A percentile compares a stretch with the other conserved stretches of the same genome.
Conservation (phyloP, 2,329 filamentous ascomycete species). For the Daldinia sp. region DNA sequence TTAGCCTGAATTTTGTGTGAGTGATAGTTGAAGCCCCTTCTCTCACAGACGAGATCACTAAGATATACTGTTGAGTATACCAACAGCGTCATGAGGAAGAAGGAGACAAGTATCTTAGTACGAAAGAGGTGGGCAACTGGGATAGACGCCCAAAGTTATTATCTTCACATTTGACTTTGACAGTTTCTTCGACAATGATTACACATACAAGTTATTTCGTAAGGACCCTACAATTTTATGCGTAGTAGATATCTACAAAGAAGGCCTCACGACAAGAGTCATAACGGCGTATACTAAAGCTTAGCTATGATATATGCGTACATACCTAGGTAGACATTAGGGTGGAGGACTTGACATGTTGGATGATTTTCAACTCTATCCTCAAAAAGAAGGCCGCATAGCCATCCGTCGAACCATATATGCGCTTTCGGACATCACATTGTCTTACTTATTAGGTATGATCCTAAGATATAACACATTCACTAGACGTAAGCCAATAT, state of each 20-base stretch:
- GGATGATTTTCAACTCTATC: too few species aligned
- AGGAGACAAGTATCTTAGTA: neutral
- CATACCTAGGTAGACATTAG: neutral
- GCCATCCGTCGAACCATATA: too few species aligned
- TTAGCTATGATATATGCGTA: neutral
- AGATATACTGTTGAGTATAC: neutral
- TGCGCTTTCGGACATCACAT: too few species aligned
- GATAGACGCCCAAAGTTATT: neutral
- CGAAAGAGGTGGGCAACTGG: neutral
- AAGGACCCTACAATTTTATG: neutral
- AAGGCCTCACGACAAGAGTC: neutral
- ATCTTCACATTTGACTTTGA: neutral
- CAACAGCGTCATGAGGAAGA: neutral
- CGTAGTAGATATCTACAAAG: neutral
- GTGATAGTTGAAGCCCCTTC: neutral
- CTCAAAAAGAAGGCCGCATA: too few species aligned
- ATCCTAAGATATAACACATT: too few species aligned
- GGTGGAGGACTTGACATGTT: too few species aligned
- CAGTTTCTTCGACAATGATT: neutral
- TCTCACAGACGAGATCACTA: neutral
- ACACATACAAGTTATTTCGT: neutral
- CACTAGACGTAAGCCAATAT: too few species aligned
- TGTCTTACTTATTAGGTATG: too few species aligned
- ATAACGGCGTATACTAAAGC: neutral
- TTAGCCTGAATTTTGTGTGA: neutral